Base-by-base conservation (phyloP, 1,284 basidiomycete species). In the Pulchroboletus neoregius region DNA sequence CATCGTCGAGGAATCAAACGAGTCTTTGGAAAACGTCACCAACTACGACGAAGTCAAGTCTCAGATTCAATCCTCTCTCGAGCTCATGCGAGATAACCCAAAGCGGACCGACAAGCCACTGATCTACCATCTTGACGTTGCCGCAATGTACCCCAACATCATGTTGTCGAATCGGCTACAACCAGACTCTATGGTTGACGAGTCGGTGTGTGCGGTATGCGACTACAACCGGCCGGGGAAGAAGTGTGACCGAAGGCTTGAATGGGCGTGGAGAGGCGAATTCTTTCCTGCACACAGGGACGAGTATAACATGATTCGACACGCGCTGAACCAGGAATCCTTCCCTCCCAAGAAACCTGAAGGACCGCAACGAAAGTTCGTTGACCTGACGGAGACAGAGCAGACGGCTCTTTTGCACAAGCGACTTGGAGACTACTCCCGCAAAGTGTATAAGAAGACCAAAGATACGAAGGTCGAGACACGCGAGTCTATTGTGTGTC, bases 131-230 rank as follows among this genome's bases (percentile, higher is more conserved):
- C 72, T 99, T 62, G 96, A 99, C 63, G 96, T 99, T 52, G 96
- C 96, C 2, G 96, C 96, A 56, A 99, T 99, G 96, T 99, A 99
- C 65, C 96, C 96, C 49, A 99, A 99, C 71, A 99, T 99, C 82
- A 99, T 99, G 96, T 87, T 99, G 74, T 97, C 94, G 24, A 99
- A 99, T 67, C 91, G 96, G 45, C 79, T 99, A 3, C 96, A 99
- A 61, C 96, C 96, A 2, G 96, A 99, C 68, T 96, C 96, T 1
- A 91, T 99, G 68, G 91, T 98, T 13, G 91, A 95, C 63, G 96
- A 99, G 68, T 85, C 94, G 7, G 90, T 87, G 36, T 99, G 96
- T 64, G 96, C 96, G 0, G 94, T 97, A 6, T 99, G 96, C 71
- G 96, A 99, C 70, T 99, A 89, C 69, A 99, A 99, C 62, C 82